Evolutionary conservation across 2,329 filamentous ascomycete genomes (phyloP).

Genomic region (Sodiomyces alkalinus): DNA sequence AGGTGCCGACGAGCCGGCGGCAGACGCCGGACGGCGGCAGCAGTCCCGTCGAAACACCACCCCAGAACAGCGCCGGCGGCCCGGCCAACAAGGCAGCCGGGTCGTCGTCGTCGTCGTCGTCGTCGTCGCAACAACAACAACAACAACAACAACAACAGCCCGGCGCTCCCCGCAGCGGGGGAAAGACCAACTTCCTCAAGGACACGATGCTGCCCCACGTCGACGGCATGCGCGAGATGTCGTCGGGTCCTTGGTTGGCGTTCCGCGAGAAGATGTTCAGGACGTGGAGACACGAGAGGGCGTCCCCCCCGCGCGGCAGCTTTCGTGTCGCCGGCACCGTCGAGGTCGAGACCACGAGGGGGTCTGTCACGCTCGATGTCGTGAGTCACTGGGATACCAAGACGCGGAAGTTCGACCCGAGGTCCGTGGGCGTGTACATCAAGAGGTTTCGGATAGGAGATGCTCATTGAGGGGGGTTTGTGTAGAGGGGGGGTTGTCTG

Average conservation of each 20-base stretch:
- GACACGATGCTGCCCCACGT: constrained; percentile 7
- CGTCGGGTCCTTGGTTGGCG: constrained; percentile 5
- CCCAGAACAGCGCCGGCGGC: too few relatives aligned
- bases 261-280: constrained; percentile 11
- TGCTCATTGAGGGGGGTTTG: too few relatives aligned
- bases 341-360: constrained; percentile 30
- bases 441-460: constrained; percentile 8
- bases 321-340: constrained; percentile 39
- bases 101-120: too few relatives aligned
- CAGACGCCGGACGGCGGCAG: constrained; percentile 8
- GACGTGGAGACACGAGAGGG: constrained; percentile 28
- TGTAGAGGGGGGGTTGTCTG: too few relatives aligned
- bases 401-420: constrained; percentile 23
- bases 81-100: constrained; percentile 4
- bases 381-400: constrained; percentile 41
- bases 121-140: too few relatives aligned
- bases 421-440: constrained; percentile 4
- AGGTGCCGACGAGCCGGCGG: constrained; percentile 3
- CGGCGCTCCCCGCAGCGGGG: constrained; percentile 4
- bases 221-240: constrained; percentile 7
- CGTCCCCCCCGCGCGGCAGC: constrained; percentile 32
- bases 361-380: constrained; percentile 34
- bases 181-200: constrained; percentile 8
- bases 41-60: constrained; percentile 3
- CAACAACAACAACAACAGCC: constrained; percentile 2